A percentile compares a stretch with the other conserved stretches of the same genome.
Evolutionary conservation across 2,329 filamentous ascomycete genomes (phyloP).

Genomic region (Huntiella moniliformis): DNA sequence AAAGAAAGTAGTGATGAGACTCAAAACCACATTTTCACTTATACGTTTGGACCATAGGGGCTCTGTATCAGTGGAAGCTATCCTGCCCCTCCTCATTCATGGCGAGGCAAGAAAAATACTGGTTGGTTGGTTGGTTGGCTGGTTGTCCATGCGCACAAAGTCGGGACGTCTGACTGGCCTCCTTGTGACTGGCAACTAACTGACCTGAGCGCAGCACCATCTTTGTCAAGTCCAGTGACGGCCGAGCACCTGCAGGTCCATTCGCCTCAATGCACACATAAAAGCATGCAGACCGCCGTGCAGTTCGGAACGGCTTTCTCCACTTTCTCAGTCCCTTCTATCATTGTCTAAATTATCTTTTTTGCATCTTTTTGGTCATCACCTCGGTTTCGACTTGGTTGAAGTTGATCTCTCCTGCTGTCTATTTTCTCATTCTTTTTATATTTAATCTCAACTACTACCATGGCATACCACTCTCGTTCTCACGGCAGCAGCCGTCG

Average conservation of each 20-base stretch:
- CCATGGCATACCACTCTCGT: constrained; percentile 9
- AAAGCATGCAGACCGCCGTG: constrained; percentile 2
- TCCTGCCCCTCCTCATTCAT: no score
- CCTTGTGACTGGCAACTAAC: no score
- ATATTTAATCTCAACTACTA: not conserved
- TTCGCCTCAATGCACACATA: constrained; percentile 4
- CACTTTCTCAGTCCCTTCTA: not conserved
- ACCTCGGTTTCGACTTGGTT: not conserved
- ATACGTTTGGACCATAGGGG: no score
- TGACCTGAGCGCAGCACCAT: no score
- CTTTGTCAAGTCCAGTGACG: no score
- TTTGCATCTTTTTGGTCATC: not conserved
- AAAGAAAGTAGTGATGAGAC: no score
- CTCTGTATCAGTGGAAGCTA: no score
- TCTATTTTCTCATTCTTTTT: not conserved
- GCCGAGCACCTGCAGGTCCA: not conserved
- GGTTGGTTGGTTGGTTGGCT: no score
- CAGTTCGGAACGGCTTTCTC: not conserved
- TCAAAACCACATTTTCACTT: no score
- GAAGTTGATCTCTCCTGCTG: not conserved
- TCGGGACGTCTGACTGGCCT: no score
- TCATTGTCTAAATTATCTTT: not conserved
- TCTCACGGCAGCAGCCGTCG: constrained; percentile 4
- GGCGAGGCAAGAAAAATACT: no score
- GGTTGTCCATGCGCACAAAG: no score